A percentile compares a stretch with the other conserved stretches of the same genome.
phyloP scores from a whole-genome alignment of 805 yeast genomes.

The Candida mattraensis region DNA sequence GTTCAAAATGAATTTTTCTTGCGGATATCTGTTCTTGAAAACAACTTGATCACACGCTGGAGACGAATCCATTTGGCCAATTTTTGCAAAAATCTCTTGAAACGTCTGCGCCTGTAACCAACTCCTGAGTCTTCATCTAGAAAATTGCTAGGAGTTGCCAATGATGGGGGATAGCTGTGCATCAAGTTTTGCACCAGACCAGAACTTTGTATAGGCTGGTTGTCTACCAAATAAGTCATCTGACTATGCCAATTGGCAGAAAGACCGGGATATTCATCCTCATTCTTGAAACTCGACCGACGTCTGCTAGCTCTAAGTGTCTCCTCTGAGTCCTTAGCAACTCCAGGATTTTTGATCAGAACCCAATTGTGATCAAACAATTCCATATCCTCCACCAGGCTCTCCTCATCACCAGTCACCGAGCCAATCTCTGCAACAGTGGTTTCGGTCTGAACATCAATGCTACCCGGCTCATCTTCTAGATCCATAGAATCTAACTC shows the following conservation, averaged over 20 bases:
- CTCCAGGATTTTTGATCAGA: conserved; percentile 5
- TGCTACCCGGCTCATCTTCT: conserved; percentile 2
- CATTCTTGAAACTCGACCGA: conserved; percentile 6
- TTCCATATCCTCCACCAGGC: conserved; percentile 11
- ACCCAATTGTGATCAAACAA: conserved; percentile 10
- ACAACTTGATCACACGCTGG: too few relatives aligned
- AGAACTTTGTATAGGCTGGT: not conserved
- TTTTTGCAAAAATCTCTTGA: too few relatives aligned
- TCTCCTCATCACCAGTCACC: conserved; percentile 9
- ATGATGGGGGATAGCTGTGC: conserved; percentile 11
- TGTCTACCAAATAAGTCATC: too few relatives aligned
- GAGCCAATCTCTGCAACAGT: conserved; percentile 8
- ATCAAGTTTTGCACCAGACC: conserved; percentile 5
- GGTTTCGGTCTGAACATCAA: conserved; percentile 9
- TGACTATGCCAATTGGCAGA: too few relatives aligned
- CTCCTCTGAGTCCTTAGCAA: conserved; percentile 5
- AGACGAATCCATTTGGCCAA: too few relatives aligned
- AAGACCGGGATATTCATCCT: too few relatives aligned
- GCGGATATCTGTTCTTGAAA: too few relatives aligned
- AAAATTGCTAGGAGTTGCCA: too few relatives aligned
- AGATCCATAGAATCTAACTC: conserved; percentile 4
- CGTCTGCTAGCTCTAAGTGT: conserved; percentile 3
- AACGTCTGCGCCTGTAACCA: too few relatives aligned
- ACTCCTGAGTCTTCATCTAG: too few relatives aligned
- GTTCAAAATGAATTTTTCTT: conserved; percentile 12